Base-by-base conservation (phyloP, 2,329 filamentous ascomycete genomes). In the Paecilomyces variotii region DNA sequence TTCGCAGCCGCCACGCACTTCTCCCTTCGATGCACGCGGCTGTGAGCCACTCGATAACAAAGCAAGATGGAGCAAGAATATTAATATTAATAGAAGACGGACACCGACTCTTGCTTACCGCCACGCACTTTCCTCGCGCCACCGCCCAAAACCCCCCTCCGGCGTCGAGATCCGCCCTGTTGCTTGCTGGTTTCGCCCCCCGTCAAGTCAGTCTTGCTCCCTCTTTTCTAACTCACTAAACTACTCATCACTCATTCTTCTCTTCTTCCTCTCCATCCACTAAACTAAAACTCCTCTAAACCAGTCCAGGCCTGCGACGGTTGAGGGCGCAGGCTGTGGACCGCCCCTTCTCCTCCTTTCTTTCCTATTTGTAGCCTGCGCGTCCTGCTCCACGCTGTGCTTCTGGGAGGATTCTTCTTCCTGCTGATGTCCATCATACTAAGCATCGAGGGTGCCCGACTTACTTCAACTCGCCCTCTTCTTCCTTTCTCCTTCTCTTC, bases 311-410 rank as follows among this genome's bases (percentile, higher is more conserved):
- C 6, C 35, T 45, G 35, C 35, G 35, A 45, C 35, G 14, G 35
- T 45, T 45, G 35, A 45, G 35, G 35, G 35, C 35, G 35, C 35
- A 45, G 34, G 34, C 14, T 6, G 35, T 45, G 35, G 35, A 45
- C n/a, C 35, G 35, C 35, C 35, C 35, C 28, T 50, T 60, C 57
- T 56, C 61, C 57, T 56, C 61, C 59, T 58, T 57, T 60, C 30
- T 59, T 62, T 63, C 61, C 62, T 65, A 64, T 62, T 64, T 65
- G 63, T 59, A 61, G 60, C 35, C 57, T 58, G 59, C 57, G 59
- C 57, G 59, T 59, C 61, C 50, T 60, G 53, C 56, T 56, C 35
- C 30, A 50, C 60, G 61, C 63, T 60, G 52, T 59, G 39, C 27
- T 25, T 32, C 26, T 12, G 25, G 61, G 61, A 60, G 62, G 63